Evolutionary conservation across 305 asterid species (phyloP).

Genomic region (Solanum hybrid): DNA sequence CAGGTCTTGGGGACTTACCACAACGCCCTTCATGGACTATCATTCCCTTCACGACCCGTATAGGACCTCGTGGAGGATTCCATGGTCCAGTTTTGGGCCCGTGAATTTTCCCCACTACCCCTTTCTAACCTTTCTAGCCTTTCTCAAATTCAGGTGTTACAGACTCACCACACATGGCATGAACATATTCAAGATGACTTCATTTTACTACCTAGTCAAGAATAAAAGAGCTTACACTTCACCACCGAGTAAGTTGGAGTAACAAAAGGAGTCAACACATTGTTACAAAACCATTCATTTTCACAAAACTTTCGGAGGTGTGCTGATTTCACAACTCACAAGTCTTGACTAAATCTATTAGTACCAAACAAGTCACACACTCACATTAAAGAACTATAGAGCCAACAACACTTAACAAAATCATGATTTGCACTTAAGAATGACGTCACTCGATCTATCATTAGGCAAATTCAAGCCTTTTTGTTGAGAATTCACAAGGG

Average conservation of each 20-base stretch:
- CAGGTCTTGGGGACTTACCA: not conserved
- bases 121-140: not conserved
- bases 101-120: not conserved
- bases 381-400: too few species aligned
- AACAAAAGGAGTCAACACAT: not conserved
- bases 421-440: not conserved
- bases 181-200: not conserved
- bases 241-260: not conserved
- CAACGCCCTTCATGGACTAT: not conserved
- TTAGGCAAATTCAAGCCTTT: not conserved
- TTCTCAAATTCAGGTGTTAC: not conserved
- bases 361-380: not conserved
- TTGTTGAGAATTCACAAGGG: not conserved
- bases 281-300: not conserved
- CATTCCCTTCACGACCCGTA: not conserved
- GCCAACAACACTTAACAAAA: not conserved
- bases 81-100: not conserved
- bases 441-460: not conserved
- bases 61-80: not conserved
- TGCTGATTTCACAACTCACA: not conserved
- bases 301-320: not conserved
- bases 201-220: not conserved
- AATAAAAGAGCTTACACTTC: not conserved
- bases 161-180: not conserved
- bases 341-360: not conserved